phyloP scores from a whole-genome alignment of 352 stramenopile species.

The Pythium chondricola region DNA sequence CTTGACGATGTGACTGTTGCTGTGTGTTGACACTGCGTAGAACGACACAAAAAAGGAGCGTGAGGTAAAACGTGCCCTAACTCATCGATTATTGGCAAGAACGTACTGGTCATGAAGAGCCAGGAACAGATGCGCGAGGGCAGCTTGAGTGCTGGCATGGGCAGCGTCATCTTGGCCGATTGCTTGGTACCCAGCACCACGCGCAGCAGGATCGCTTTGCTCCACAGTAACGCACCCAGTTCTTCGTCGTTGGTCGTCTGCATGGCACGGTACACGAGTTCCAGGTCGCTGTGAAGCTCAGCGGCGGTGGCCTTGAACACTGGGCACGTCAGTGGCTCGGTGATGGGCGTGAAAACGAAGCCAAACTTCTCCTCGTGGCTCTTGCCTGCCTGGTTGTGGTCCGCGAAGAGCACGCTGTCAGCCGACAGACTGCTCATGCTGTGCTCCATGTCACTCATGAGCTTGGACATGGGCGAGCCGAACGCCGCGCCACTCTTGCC shows the following conservation, averaged over 20 bases:
- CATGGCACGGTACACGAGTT: conserved; percentile 59
- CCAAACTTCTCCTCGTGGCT: conserved; percentile 66
- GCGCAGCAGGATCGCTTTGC: conserved; percentile 60
- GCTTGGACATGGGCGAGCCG: conserved; percentile 37
- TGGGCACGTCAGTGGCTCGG: conserved; percentile 46
- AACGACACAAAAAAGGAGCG: neutral
- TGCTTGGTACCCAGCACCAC: conserved; percentile 22
- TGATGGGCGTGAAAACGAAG: conserved; percentile 79
- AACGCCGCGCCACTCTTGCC: conserved; percentile 2
- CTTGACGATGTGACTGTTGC: conserved; percentile 50
- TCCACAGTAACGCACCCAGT: conserved; percentile 57
- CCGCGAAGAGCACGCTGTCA: conserved; percentile 52
- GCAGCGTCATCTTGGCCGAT: conserved; percentile 12
- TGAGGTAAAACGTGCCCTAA: neutral
- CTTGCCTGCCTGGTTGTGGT: conserved; percentile 27
- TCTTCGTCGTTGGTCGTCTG: conserved; percentile 44
- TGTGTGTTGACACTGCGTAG: conserved; percentile 66
- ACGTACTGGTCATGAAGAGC: conserved; percentile 77
- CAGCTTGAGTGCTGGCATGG: conserved; percentile 17
- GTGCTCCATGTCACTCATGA: conserved; percentile 67
- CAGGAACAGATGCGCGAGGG: conserved; percentile 59
- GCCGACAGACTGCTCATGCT: conserved; percentile 67
- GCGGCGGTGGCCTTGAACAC: conserved; percentile 50
- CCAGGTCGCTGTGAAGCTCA: conserved; percentile 47
- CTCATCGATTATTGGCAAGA: neutral